Conservation (phyloP, 73 alveolate species). For the Stentor coeruleus region DNA sequence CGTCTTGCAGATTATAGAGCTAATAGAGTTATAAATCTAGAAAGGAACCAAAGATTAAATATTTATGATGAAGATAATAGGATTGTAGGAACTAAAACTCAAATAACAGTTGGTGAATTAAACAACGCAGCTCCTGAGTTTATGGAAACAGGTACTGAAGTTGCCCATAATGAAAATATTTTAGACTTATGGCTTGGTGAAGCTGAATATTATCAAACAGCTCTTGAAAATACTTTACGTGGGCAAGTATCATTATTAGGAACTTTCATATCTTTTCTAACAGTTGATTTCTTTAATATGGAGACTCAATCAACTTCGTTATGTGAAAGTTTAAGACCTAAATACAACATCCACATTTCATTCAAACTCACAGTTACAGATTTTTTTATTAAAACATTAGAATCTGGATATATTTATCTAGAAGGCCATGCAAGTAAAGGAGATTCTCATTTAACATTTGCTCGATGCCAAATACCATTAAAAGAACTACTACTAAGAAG, state of each 20-base stretch:
- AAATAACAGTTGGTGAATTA: conserved; percentile 29
- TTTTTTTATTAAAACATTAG: conserved; percentile 68
- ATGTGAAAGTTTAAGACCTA: conserved; percentile 81
- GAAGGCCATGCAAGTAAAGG: conserved; percentile 79
- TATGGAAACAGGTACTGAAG: conserved; percentile 29
- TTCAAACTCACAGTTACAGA: conserved; percentile 85
- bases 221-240: conserved; percentile 24
- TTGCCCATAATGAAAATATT: conserved; percentile 38
- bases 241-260: conserved; percentile 60
- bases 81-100: conserved; percentile 23
- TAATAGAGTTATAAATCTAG: conserved; percentile 48
- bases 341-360: conserved; percentile 78
- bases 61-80: conserved; percentile 33
- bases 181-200: conserved; percentile 44
- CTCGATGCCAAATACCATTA: conserved; percentile 54
- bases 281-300: conserved; percentile 93
- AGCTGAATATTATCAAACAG: conserved; percentile 36
- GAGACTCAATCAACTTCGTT: conserved; percentile 87
- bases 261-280: conserved; percentile 76
- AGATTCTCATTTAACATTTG: conserved; percentile 63
- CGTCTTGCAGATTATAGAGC: conserved; percentile 78
- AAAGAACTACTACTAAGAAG: conserved; percentile 34
- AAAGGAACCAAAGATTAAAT: conserved; percentile 33
- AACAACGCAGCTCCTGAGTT: conserved; percentile 44
- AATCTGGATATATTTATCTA: conserved; percentile 62